These are phyloP conservation scores for Neofusicoccum sp. DNA, from an alignment of 2,329 filamentous ascomycete species.

Conservation along the genomic window DNA sequence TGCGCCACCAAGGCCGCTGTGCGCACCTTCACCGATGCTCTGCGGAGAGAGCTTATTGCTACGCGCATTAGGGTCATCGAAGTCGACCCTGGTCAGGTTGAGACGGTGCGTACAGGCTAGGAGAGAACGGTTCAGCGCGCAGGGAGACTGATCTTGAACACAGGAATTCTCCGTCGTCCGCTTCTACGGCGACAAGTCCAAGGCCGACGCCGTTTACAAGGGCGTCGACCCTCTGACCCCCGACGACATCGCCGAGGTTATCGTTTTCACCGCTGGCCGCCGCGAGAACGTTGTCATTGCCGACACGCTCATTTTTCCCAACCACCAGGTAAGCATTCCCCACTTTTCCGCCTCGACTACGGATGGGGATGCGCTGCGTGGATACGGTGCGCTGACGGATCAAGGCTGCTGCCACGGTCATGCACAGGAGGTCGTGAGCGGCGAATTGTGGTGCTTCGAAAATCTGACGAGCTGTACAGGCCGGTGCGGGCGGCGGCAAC, in stretches of 20 bases:
- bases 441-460: neutral
- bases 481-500: conserved; percentile 30
- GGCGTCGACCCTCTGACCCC: conserved; percentile 75
- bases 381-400: conserved; percentile 8
- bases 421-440: conserved; percentile 42
- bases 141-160: neutral
- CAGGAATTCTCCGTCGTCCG: conserved; percentile 81
- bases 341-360: conserved; percentile 3
- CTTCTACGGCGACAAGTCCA: conserved; percentile 83
- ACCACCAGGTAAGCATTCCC: conserved; percentile 68
- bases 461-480: conserved; percentile 18
- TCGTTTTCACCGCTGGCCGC: conserved; percentile 81
- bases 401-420: conserved; percentile 45
- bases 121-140: neutral
- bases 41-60: conserved; percentile 79
- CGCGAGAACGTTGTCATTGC: conserved; percentile 89
- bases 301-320: conserved; percentile 83
- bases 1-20: conserved; percentile 91
- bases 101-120: conserved; percentile 54
- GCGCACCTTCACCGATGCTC: conserved; percentile 75
- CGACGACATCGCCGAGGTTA: conserved; percentile 85
- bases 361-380: conserved; percentile 17
- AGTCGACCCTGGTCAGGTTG: conserved; percentile 88
- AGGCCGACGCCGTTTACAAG: conserved; percentile 88
- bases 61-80: conserved; percentile 81